phyloP scores from a whole-genome alignment of 2,329 filamentous ascomycete genomes.

The Sporothrix brunneoviolacea region DNA sequence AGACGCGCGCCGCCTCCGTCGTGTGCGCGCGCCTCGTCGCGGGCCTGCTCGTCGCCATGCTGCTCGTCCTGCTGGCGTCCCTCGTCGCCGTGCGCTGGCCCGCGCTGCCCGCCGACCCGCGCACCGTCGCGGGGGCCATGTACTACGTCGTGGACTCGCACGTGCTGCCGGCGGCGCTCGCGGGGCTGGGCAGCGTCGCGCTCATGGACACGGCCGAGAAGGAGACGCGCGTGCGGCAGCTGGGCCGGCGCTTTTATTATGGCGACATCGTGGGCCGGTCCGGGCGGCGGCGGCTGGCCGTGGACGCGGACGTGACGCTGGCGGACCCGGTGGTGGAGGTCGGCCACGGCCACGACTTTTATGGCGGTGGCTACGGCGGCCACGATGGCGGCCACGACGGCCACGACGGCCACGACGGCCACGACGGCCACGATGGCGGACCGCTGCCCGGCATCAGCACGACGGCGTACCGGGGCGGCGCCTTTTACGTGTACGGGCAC shows the following conservation, averaged over 20 bases:
- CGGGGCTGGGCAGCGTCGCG: slow-evolving; percentile 20
- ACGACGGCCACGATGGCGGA: not conserved
- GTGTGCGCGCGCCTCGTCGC: slow-evolving; percentile 35
- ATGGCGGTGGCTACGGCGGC: not conserved
- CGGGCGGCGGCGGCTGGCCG: slow-evolving; percentile 20
- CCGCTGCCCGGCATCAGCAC: not conserved
- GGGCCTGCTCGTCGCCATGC: slow-evolving; percentile 36
- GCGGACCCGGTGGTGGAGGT: not conserved
- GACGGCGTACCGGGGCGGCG: slow-evolving; percentile 12
- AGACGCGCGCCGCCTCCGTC: slow-evolving; percentile 32
- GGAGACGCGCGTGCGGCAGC: slow-evolving; percentile 21
- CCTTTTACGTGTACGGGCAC: slow-evolving; percentile 9
- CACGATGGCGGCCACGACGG: not conserved
- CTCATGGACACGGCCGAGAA: slow-evolving; percentile 22
- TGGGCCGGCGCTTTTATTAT: slow-evolving; percentile 27
- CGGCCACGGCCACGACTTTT: not conserved
- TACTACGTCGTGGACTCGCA: slow-evolving; percentile 33
- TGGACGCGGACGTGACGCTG: slow-evolving; percentile 21
- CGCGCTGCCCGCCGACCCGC: slow-evolving; percentile 40
- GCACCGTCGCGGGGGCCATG: slow-evolving; percentile 39
- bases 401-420: no score
- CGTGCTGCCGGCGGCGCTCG: slow-evolving; percentile 23
- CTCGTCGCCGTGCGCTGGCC: slow-evolving; percentile 35
- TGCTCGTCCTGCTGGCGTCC: slow-evolving; percentile 32
- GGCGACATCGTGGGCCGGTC: slow-evolving; percentile 24